Evolutionary conservation across 768 basidiomycete species (phyloP), one percentile per base, ranked within the genome.

Genomic region (Pleurotus pulmonarius): DNA sequence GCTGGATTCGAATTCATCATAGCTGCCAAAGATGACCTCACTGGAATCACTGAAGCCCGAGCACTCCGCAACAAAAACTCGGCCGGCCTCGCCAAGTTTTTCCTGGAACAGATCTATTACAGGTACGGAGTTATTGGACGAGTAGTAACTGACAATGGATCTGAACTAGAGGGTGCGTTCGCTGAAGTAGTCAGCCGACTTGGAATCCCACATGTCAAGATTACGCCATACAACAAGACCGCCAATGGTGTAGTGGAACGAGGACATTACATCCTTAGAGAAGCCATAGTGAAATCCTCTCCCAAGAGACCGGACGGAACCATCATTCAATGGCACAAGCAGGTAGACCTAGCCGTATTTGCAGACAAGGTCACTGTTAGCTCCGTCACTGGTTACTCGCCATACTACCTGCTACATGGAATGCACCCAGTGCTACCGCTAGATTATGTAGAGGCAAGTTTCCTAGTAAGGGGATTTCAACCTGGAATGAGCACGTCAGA

Each of bases 111-210:
- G 18, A 43, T 43, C 41, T 43, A 43, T 20, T 43, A 20, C 13
- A 53, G 69, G 13, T 73, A 70, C 55, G 71, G 72, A 24, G 60
- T 54, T 0, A 57, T 71, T 3, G 60, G 46, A 15, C 44, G 65
- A 52, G 57, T 70, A 5, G 56, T 63, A 3, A 70, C 71, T 1
- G 71, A 72, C 44, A 73, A 73, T 55, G 68, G 71, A 7, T 15
- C 62, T 0, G 65, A 63, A 39, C 61, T 60, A 1, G 57, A 58
- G 16, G 66, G 60, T 18, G 69, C 63, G 1, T 63, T 69, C 46
- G 26, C 43, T 39, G 24, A 26, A 3, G 34, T 64, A 9, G 46
- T 57, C 34, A 29, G 51, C 1, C 15, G 51, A 12, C 20, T 61
- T 4, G 46, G 46, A 46, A 46, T 63, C 61, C 46, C 55, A 3